These are phyloP conservation scores for Diaporthe destruens DNA, from an alignment of 2,329 filamentous ascomycete species.

Conservation along the genomic window DNA sequence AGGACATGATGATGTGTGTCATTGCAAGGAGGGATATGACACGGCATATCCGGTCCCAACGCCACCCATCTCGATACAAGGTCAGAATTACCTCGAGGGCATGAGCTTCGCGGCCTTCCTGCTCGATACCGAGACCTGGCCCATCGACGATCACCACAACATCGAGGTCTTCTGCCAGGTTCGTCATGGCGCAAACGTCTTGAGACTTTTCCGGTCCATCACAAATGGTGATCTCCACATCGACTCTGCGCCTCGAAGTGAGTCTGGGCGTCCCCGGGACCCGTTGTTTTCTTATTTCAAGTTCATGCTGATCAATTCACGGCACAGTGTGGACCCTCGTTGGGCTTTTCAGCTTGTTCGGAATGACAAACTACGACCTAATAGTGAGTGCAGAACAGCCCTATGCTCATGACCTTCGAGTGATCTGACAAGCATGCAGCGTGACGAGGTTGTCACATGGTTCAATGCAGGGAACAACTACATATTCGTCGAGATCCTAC, in stretches of 20 bases:
- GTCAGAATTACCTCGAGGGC: background rate
- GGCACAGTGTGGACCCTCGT: constrained; percentile 71
- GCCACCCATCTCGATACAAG: constrained; percentile 18
- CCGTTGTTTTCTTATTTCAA: too few relatives aligned
- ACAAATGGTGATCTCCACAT: constrained; percentile 66
- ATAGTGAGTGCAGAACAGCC: constrained; percentile 52
- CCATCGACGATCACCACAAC: constrained; percentile 49
- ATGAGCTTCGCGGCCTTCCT: background rate
- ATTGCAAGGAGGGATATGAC: constrained; percentile 19
- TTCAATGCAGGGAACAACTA: constrained; percentile 66
- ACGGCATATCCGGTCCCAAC: constrained; percentile 7
- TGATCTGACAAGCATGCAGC: constrained; percentile 45
- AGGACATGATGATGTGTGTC: constrained; percentile 40
- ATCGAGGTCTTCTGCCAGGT: constrained; percentile 73
- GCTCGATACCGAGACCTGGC: constrained; percentile 32
- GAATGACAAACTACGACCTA: constrained; percentile 54
- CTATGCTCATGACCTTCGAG: background rate
- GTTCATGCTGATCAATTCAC: background rate
- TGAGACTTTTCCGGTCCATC: constrained; percentile 71
- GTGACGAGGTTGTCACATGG: constrained; percentile 68
- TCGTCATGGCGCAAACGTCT: constrained; percentile 73
- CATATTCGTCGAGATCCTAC: constrained; percentile 72
- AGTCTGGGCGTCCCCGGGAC: background rate
- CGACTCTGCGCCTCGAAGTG: constrained; percentile 71
- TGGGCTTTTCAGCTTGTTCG: constrained; percentile 70